phyloP scores from a whole-genome alignment of 1,284 basidiomycete species.

The Athelia psychrophila region DNA sequence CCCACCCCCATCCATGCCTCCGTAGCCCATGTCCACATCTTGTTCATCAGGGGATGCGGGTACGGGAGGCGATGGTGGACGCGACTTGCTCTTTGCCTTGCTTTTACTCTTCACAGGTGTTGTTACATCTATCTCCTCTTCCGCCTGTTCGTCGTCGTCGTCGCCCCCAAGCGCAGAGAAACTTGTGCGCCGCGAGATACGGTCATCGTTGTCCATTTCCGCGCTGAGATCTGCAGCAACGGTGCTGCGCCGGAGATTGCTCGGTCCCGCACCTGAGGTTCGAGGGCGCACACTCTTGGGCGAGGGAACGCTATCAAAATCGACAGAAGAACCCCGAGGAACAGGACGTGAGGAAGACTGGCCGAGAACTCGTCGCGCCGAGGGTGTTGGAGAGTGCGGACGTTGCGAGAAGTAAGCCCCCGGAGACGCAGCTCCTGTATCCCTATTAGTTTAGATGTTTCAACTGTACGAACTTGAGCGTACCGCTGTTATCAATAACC shows the following conservation, averaged over 20 bases:
- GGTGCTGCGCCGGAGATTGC: conserved; percentile 28
- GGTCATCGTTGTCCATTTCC: conserved; percentile 32
- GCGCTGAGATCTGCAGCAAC: conserved; percentile 46
- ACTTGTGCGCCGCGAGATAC: background rate
- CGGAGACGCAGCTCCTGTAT: conserved; percentile 36
- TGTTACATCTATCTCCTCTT: background rate
- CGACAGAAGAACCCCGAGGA: conserved; percentile 49
- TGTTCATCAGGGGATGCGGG: conserved; percentile 7
- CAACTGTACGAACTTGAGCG: conserved; percentile 20
- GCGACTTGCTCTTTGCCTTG: conserved; percentile 11
- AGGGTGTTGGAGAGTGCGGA: conserved; percentile 39
- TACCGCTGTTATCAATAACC: conserved; percentile 62
- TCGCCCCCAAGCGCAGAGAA: conserved; percentile 11
- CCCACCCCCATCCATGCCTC: conserved; percentile 27
- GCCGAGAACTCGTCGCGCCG: conserved; percentile 37
- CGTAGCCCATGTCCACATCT: conserved; percentile 6
- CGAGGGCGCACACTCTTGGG: conserved; percentile 39
- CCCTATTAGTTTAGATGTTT: conserved; percentile 3
- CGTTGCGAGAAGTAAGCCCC: conserved; percentile 42
- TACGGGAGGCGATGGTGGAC: conserved; percentile 13
- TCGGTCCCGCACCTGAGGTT: conserved; percentile 15
- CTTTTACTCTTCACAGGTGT: conserved; percentile 1
- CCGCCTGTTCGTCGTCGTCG: conserved; percentile 26
- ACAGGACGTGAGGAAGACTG: conserved; percentile 48
- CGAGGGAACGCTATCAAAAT: conserved; percentile 70